Evolutionary conservation across 345 rosid genomes (phyloP).

Genomic region (Brassica carinata): DNA sequence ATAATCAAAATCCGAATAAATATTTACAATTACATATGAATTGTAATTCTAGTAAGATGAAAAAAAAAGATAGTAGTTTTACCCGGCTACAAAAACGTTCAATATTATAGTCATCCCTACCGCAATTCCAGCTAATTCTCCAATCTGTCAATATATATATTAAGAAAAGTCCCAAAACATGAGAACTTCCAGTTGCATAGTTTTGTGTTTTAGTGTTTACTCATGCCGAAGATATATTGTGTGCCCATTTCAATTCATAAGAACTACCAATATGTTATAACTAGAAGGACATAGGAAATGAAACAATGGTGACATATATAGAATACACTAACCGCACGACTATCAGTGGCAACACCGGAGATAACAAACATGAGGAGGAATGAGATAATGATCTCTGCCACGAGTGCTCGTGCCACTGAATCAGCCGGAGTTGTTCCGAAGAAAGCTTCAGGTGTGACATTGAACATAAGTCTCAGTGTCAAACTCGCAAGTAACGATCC

Average conservation of each 20-base stretch:
- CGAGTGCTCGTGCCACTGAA: constrained; percentile 53
- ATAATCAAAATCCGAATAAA: neutral
- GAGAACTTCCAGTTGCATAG: neutral
- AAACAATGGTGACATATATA: constrained; percentile 45
- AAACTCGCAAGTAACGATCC: constrained; percentile 68
- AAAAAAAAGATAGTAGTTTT: neutral
- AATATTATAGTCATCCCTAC: constrained; percentile 66
- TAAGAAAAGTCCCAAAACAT: neutral
- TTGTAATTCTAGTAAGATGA: neutral
- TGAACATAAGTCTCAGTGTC: constrained; percentile 45
- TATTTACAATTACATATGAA: too few relatives aligned
- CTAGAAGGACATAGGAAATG: neutral
- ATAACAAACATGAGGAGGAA: constrained; percentile 73
- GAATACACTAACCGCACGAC: constrained; percentile 24
- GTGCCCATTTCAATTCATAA: neutral
- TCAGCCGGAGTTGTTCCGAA: constrained; percentile 65
- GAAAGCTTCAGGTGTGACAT: constrained; percentile 51
- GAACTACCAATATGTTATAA: neutral
- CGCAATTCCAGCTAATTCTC: constrained; percentile 51
- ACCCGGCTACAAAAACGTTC: constrained; percentile 63
- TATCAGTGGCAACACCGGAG: constrained; percentile 51
- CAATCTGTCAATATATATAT: constrained; percentile 33
- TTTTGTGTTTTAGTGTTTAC: too few relatives aligned
- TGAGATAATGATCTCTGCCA: constrained; percentile 59
- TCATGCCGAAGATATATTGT: neutral